Percentiles rank a stretch among this genome's conserved stretches.
Conservation (phyloP, 495 filamentous ascomycete genomes). For the Haplographium delicatum region DNA sequence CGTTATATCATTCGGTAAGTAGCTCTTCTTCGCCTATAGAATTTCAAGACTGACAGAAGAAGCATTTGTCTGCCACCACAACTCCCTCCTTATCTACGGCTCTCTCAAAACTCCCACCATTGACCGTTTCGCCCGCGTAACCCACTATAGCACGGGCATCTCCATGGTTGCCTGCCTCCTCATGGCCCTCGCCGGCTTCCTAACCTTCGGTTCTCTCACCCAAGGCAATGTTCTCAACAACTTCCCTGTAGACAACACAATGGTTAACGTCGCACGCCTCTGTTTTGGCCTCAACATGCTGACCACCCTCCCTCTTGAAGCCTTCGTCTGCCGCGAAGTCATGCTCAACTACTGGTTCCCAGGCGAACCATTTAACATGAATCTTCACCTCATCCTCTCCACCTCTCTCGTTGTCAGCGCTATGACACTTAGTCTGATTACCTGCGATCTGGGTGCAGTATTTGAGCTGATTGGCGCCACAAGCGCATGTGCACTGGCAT, state of each 20-base stretch:
- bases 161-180: conserved; percentile 84
- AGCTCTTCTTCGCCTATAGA: neutral
- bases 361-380: conserved; percentile 69
- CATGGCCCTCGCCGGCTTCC: conserved; percentile 85
- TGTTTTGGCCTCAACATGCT: conserved; percentile 99
- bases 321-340: conserved; percentile 94
- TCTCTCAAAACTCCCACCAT: conserved; percentile 90
- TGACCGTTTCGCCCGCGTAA: conserved; percentile 86
- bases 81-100: conserved; percentile 94
- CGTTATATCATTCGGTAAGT: conserved; percentile 90
- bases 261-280: conserved; percentile 91
- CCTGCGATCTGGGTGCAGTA: conserved; percentile 87
- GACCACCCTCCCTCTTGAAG: conserved; percentile 90
- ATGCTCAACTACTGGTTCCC: conserved; percentile 94
- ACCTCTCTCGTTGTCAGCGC: conserved; percentile 73
- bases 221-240: conserved; percentile 97
- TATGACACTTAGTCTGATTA: conserved; percentile 71
- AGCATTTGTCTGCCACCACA: conserved; percentile 95
- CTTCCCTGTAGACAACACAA: conserved; percentile 79
- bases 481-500: conserved; percentile 86
- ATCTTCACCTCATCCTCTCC: conserved; percentile 80
- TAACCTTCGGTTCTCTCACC: conserved; percentile 88
- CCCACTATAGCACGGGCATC: conserved; percentile 83
- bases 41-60: conserved; percentile 1
- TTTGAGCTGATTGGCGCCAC: conserved; percentile 96